A percentile compares a stretch with the other conserved stretches of the same genome.
Conservation (phyloP, 805 yeast genomes). For the Wickerhamomyces bisporus region DNA sequence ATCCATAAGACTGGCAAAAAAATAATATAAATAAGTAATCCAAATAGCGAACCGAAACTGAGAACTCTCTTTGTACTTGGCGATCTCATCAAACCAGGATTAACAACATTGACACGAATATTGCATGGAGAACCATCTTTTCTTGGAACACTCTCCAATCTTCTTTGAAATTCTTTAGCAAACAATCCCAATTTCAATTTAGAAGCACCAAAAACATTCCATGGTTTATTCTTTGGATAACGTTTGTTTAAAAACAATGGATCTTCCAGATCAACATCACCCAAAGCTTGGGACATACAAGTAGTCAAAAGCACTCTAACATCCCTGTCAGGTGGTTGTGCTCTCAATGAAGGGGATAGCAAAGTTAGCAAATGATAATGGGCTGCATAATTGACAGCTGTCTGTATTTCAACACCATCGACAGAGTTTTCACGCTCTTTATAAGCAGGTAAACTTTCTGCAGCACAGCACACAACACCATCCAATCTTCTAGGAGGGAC, state of each 20-base stretch:
- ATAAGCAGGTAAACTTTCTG: conserved; percentile 70
- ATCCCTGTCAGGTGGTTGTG: conserved; percentile 93
- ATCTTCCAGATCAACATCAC: conserved; percentile 55
- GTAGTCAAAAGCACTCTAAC: conserved; percentile 77
- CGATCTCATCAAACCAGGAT: conserved; percentile 91
- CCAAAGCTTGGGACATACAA: conserved; percentile 75
- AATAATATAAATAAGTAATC: conserved; percentile 58
- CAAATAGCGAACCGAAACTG: conserved; percentile 67
- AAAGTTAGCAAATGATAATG: conserved; percentile 78
- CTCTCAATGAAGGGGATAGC: conserved; percentile 75
- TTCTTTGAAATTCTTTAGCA: conserved; percentile 73
- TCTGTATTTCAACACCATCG: conserved; percentile 86
- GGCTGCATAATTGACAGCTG: conserved; percentile 75
- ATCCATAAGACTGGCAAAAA: conserved; percentile 82
- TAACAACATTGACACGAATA: conserved; percentile 67
- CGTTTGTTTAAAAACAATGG: conserved; percentile 54
- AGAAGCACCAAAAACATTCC: conserved; percentile 76
- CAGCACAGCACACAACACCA: conserved; percentile 85
- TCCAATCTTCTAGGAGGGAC: conserved; percentile 88
- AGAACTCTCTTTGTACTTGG: conserved; percentile 76
- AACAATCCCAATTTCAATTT: conserved; percentile 72
- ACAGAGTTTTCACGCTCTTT: conserved; percentile 55
- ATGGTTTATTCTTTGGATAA: conserved; percentile 61
- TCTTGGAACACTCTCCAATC: conserved; percentile 52
- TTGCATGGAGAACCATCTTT: conserved; percentile 69